Evolutionary conservation across 2,329 filamentous ascomycete species (phyloP), one percentile per base, ranked within the genome.

Genomic region (Neofusicoccum ribis): DNA sequence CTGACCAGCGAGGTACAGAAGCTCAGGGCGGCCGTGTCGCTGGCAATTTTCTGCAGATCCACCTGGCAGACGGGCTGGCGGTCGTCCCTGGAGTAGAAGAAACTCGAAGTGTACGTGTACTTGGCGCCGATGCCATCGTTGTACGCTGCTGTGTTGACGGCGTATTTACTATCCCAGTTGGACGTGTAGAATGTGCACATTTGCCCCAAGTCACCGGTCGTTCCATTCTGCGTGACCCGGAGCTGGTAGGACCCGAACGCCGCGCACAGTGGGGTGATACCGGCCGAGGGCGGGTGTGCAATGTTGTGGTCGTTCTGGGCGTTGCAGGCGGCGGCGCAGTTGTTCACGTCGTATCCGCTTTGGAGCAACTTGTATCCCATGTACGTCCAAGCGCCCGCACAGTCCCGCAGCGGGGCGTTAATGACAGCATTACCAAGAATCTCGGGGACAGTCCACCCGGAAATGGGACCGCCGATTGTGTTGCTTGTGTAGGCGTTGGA

Each of bases 211-310:
- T 46, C 23, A 31, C 54, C 54, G 27, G 67, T 60, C 39, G 67
- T 66, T 1, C 63, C 65, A 52, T 73, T 69, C 52, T 71, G 71
- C 44, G 70, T 67, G 8, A 76, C 23, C 23, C 23, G 23, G 23
- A 23, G 66, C 7, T 74, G 51, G 64, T 76, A 76, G 1, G 74
- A 75, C 54, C 76, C 74, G 67, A 72, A 72, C 66, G 72, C 76
- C 17, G 70, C 69, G 69, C 74, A 77, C n/a, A 50, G 14, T 3
- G 47, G 20, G n/a, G 46, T 49, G 36, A 9, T 12, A 14, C 59
- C 59, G 46, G 6, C 44, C 12, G 59, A 39, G 6, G 59, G 59
- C 1, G 59, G 59, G 17, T 62, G 44, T 11, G 54, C 49, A 37
- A 15, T 49, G 34, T 62, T 62, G 34, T 62, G 51, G 8, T 34